A percentile compares a stretch with the other conserved stretches of the same genome.
phyloP scores from a whole-genome alignment of 352 stramenopile species.

The Phytophthora cryptogea region DNA sequence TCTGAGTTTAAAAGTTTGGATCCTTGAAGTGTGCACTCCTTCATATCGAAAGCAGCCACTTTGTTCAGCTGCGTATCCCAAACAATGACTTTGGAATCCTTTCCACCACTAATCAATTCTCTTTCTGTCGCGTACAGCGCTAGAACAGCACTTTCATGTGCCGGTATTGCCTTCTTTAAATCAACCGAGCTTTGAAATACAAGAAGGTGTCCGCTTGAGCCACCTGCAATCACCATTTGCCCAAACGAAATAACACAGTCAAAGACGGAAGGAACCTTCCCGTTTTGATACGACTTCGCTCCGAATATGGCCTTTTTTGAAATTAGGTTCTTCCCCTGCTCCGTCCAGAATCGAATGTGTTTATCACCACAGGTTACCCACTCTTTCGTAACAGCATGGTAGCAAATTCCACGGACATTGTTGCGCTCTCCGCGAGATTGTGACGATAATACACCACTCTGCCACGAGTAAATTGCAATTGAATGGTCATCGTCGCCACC shows the following conservation, averaged over 20 bases:
- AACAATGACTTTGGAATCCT: slow-evolving; percentile 86
- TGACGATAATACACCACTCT: slow-evolving; percentile 48
- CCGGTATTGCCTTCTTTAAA: slow-evolving; percentile 54
- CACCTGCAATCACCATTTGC: slow-evolving; percentile 47
- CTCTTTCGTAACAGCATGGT: slow-evolving; percentile 44
- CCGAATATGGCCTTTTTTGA: slow-evolving; percentile 80
- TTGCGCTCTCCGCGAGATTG: slow-evolving; percentile 71
- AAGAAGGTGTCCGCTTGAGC: slow-evolving; percentile 78
- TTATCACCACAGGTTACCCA: slow-evolving; percentile 80
- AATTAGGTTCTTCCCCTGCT: slow-evolving; percentile 70
- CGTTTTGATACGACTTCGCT: slow-evolving; percentile 54
- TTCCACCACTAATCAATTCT: slow-evolving; percentile 84
- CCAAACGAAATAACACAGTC: slow-evolving; percentile 61
- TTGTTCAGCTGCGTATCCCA: slow-evolving; percentile 70
- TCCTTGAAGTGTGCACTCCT: slow-evolving; percentile 28
- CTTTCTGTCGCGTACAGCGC: slow-evolving; percentile 52
- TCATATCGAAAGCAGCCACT: slow-evolving; percentile 55
- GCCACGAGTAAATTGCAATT: slow-evolving; percentile 82
- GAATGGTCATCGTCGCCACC: slow-evolving; percentile 87
- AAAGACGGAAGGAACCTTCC: slow-evolving; percentile 51
- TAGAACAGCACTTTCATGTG: slow-evolving; percentile 46
- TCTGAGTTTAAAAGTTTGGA: slow-evolving; percentile 33
- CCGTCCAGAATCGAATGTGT: slow-evolving; percentile 75
- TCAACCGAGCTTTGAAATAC: slow-evolving; percentile 67
- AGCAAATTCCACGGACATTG: slow-evolving; percentile 56